Evolutionary conservation across 768 basidiomycete genomes (phyloP), one percentile per base, ranked within the genome.

Genomic region (Lepiota brunneoincarnata): DNA sequence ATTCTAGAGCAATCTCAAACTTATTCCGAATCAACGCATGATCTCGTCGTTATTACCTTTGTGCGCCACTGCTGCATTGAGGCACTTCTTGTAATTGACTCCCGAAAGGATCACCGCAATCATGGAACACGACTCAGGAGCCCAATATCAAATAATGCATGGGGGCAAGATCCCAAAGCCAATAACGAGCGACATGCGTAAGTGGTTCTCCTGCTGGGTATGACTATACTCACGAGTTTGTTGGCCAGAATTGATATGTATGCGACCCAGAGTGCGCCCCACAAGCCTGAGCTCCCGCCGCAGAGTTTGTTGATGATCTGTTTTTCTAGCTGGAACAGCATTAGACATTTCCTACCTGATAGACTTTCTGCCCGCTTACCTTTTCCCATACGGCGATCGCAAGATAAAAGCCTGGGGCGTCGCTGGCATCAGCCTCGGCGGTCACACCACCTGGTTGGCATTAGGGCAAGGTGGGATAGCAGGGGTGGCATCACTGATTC

Each of bases 341-440:
- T 72, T 77, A 35, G 93, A 95, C 62, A 78, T 93, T 6, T 87
- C 87, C 0, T 85, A 87, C 70, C 67, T 95, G 54, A 87, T 93
- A 49, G 91, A 94, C 64, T 86, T 89, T 60, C 74, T 95, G 3
- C 83, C 87, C 1, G 68, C 83, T 0, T 87, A 86, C 63, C 66
- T 95, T 7, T 95, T 86, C 63, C 91, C 92, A 0, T 58, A 69
- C 11, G 82, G 72, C 10, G 84, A 91, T 59, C 75, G 81, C 23
- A 64, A 62, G 12, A 77, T 95, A 35, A 75, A 70, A 5, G 76
- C 82, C 52, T 97, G 87, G 86, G 82, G 83, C 10, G 74, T 88
- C 2, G 78, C 81, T 0, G 93, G 93, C 0, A 76, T 87, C 59
- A 90, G 87, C 56, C 80, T 97, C 0, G 93, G 93, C 0, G 93